Evolutionary conservation across 2,329 filamentous ascomycete genomes (phyloP).

Genomic region (Tolypocladium endophyticum): DNA sequence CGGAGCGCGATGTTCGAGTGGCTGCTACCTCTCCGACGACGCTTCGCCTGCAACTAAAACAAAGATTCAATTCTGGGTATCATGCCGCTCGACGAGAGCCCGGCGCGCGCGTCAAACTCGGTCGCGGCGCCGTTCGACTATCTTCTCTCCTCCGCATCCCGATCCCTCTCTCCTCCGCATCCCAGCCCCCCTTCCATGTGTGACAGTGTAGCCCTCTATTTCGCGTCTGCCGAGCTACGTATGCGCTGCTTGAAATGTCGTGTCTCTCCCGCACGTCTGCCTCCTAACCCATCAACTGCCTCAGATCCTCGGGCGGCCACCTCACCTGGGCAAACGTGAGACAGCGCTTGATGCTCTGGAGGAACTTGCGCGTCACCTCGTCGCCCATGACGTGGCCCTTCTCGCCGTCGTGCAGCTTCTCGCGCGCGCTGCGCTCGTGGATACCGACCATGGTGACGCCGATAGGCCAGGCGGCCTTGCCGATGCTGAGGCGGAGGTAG

Average conservation of each 20-base stretch:
- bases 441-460: constrained; percentile 99
- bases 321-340: constrained; percentile 93
- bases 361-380: constrained; percentile 86
- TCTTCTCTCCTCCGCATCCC: neutral
- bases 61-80: neutral
- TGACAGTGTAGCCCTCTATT: neutral
- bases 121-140: neutral
- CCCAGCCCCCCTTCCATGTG: neutral
- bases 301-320: constrained; percentile 87
- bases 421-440: constrained; percentile 88
- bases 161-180: neutral
- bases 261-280: neutral
- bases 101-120: neutral
- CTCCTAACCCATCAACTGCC: constrained; percentile 76
- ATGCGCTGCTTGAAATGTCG: neutral
- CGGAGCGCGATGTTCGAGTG: no score
- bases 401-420: constrained; percentile 83
- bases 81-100: neutral
- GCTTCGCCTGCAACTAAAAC: neutral
- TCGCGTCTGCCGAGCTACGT: neutral
- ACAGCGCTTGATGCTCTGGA: constrained; percentile 96
- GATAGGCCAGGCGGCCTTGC: constrained; percentile 96
- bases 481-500: constrained; percentile 85
- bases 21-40: no score
- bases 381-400: constrained; percentile 96